Base-by-base conservation (phyloP, 148 eudicot species). In the Chenopodium suecicum region DNA sequence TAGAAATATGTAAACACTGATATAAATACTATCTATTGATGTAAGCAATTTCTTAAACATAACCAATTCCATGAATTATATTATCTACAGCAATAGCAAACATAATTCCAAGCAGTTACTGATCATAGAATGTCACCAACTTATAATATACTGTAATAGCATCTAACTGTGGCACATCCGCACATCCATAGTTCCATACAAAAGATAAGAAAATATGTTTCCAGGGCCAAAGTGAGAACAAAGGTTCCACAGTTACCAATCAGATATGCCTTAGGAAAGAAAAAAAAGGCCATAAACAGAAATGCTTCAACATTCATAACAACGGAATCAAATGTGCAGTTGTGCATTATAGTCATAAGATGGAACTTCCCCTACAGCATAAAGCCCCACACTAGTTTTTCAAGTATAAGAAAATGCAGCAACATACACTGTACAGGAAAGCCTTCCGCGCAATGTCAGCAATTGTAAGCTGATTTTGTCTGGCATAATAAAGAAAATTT, bases 401-500 rank as follows among this genome's bases (percentile, higher is more conserved):
- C 70, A 60, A 78, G 44, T 67, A 72, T 73, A 62, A 65, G 44
- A 74, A 25, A 73, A 32, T 10, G 77, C 19, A 83, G 44, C 56
- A 72, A 67, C 97, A 79, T 91, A 96, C 99, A 83, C 99, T 96
- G 93, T 92, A 92, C 74, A 96, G 89, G 84, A 96, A 96, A 73
- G 99, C 99, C 87, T 94, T 96, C 81, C 99, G 88, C 58, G 99
- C 98, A 75, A 96, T 90, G 81, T 96, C 99, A 68, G 99, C 87
- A 79, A 94, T 91, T 66, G 99, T 92, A 56, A 94, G 90, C 86
- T 94, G 98, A 83, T 83, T 92, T 79, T 92, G 95, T 77, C 99
- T 96, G 97, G 63, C 76, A 90, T 8, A 73, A 74, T 77, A 70
- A n/a, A 34, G 19, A 34, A 56, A 76, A 41, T 29, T 75, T 64